Evolutionary conservation across 331 rosid genomes (phyloP).

Genomic region (Pyrus hybrid): DNA sequence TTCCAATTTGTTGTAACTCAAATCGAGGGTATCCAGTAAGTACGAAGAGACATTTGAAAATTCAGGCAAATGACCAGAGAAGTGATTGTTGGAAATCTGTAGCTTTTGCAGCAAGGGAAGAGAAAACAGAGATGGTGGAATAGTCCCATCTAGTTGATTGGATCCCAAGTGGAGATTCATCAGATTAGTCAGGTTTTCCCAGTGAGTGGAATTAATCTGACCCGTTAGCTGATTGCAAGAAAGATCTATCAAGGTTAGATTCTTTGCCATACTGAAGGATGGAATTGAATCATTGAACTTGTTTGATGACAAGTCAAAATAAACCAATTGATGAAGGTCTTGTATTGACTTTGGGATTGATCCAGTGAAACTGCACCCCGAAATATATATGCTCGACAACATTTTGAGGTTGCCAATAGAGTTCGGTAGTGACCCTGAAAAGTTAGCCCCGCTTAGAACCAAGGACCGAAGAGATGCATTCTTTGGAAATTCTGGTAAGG

Average conservation of each 20-base stretch:
- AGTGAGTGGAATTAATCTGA: background rate
- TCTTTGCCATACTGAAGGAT: conserved; percentile 7
- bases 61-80: background rate
- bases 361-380: background rate
- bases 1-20: conserved; percentile 34
- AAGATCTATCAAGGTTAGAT: conserved; percentile 13
- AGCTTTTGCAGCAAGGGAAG: background rate
- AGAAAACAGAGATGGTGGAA: background rate
- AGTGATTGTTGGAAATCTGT: background rate
- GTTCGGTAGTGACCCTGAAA: conserved; percentile 17
- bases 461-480: conserved; percentile 7
- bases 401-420: conserved; percentile 14
- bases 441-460: background rate
- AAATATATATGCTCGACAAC: conserved; percentile 10
- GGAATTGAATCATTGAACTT: conserved; percentile 20
- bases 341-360: too few relatives aligned
- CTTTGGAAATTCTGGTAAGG: conserved; percentile 15
- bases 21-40: conserved; percentile 20
- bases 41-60: background rate
- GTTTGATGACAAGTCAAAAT: background rate
- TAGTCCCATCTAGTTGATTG: conserved; percentile 13
- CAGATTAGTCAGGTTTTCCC: background rate
- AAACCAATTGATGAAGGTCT: too few relatives aligned
- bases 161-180: background rate
- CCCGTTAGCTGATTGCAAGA: conserved; percentile 20